Evolutionary conservation across 208 protist species (phyloP), one percentile per base, ranked within the genome.

Genomic region (Crithidia brevicula): DNA sequence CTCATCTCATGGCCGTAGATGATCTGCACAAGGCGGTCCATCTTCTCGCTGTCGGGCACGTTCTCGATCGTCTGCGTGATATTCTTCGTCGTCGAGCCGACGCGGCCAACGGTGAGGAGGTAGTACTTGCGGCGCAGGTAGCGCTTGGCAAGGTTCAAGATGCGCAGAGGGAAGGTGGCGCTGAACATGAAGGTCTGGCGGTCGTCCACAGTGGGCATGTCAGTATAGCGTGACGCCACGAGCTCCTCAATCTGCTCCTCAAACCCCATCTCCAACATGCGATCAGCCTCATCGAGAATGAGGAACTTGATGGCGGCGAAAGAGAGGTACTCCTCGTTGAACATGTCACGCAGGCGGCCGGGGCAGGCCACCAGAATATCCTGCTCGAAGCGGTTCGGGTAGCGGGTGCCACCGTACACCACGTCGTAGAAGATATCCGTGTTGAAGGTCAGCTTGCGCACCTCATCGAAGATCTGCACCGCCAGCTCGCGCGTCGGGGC

Each of bases 191-290:
- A 88, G 34, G 98, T 99, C 80, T 99, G 98, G 30, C 98, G 88
- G 15, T 99, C 88, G 11, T 92, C 87, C 20, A 96, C 78, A 9
- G 50, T 58, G 0, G 93, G 93, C 97, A 98, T 98, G 77, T 96
- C 95, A 27, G 93, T 88, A 74, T 92, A 93, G 42, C 82, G 75
- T 28, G 98, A 83, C 3, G 96, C 90, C 13, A 99, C 96, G 67
- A 99, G 98, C 58, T 95, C 86, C 64, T 98, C 95, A 72, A 99
- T 99, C 85, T 99, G 98, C 67, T 98, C 97, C 76, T 99, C 98
- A 67, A 99, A 99, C 45, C 98, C 98, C 98, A 99, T 99, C 83
- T 99, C 98, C 28, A 99, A 86, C 98, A 99, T 99, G 63, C 98
- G 95, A 79, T 99, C 98, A 10, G 98, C 98, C 79, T 99, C 98